Evolutionary conservation across 2,329 filamentous ascomycete genomes (phyloP).

Genomic region (Fusarium camptoceras): DNA sequence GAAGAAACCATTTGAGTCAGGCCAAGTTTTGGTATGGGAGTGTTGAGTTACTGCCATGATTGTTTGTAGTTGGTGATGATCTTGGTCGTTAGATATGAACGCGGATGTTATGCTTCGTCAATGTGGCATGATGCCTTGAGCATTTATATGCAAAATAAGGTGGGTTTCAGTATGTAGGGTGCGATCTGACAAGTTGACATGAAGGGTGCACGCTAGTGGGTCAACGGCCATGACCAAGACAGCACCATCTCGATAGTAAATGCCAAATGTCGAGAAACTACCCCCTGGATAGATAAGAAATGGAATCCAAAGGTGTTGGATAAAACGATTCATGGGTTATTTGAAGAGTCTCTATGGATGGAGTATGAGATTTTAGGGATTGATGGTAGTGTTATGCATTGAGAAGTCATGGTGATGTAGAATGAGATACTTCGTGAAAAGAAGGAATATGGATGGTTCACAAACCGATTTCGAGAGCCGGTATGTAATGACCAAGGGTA

Average conservation of each 20-base stretch:
- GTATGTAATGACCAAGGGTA: background rate
- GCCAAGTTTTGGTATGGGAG: background rate
- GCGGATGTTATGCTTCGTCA: too few species aligned
- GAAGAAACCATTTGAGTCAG: background rate
- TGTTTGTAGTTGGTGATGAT: too few species aligned
- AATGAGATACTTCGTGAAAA: background rate
- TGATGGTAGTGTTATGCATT: background rate
- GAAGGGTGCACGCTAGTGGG: slow-evolving; percentile 3
- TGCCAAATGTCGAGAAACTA: too few species aligned
- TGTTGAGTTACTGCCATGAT: background rate
- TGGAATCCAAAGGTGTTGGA: background rate
- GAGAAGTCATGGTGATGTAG: background rate
- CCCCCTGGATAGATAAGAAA: background rate
- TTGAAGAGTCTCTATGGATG: accelerated
- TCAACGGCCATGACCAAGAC: background rate
- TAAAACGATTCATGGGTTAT: background rate
- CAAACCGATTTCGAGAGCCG: background rate
- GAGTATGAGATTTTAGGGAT: background rate
- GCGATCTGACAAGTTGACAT: slow-evolving; percentile 3
- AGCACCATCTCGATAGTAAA: background rate
- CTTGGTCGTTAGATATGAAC: too few species aligned
- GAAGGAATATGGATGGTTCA: accelerated
- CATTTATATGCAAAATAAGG: background rate
- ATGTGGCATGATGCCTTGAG: background rate
- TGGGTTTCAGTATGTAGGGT: background rate